Evolutionary conservation across 2,329 filamentous ascomycete genomes (phyloP), one percentile per base, ranked within the genome.

Genomic region (Blumeria graminis): DNA sequence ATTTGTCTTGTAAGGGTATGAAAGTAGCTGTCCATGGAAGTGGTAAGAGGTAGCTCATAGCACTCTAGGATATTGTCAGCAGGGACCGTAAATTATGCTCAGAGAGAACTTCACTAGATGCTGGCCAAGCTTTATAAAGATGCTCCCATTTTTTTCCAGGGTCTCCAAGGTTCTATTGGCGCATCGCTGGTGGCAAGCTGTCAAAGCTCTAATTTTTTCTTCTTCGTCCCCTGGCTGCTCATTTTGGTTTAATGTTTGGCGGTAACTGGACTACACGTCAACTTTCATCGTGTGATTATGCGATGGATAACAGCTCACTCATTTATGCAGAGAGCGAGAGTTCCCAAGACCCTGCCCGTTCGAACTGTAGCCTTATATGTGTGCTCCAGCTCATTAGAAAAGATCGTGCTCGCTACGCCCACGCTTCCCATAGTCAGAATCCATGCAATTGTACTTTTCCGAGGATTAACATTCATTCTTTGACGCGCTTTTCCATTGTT

Each of bases 91-190:
- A 14, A 1, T 4, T 14, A 32, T 9, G 33, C 18, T 11, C 14
- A 7, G 53, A 22, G 14, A 6, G 22, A 10, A 22, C 60, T 70
- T 45, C 73, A 82, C 80, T 69, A 98, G 69, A 70, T 98, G 92
- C 65, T 98, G 92, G 7, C 92, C 92, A 41, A 98, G 73, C 70
- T 98, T 98, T 68, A 98, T 96, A 64, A 96, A 98, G 60, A 98
- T 94, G 33, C 90, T 94, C 32, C 93, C 92, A 68, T 95, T 96
- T 73, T 86, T 87, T 74, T 98, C 92, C 61, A 96, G 71, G 1
- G 93, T 89, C 57, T 76, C 77, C 45, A 96, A 72, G 0, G 92
- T 95, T 59, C 92, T 80, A 64, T 87, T 77, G 34, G 92, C 92
- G 70, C 92, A 98, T 68, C 92, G 78, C 67, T 93, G 84, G 69